These are phyloP conservation scores for Vitis rupestris DNA, from an alignment of 164 flowering plant genomes.

Conservation along the genomic window DNA sequence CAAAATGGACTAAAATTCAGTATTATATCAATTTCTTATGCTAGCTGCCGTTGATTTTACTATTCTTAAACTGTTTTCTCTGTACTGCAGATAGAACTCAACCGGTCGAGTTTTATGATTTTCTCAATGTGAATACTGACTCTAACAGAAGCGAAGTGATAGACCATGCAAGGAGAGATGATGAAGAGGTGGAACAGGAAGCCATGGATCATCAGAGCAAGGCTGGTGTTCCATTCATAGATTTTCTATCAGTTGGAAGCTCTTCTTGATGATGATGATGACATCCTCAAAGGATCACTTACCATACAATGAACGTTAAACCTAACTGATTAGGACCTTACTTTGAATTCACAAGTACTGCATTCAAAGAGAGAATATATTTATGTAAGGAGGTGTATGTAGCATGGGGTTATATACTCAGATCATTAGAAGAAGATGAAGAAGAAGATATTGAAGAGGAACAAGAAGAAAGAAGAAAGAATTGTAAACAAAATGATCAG, in stretches of 20 bases:
- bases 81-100: conserved; percentile 37
- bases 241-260: conserved; percentile 51
- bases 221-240: conserved; percentile 42
- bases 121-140: conserved; percentile 60
- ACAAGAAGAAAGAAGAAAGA: too few relatives aligned
- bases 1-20: background rate
- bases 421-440: background rate
- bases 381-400: background rate
- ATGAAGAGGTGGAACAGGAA: conserved; percentile 56
- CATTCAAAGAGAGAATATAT: background rate
- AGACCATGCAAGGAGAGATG: conserved; percentile 45
- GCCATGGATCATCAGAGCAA: conserved; percentile 7
- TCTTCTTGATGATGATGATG: conserved; percentile 2
- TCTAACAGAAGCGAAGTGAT: conserved; percentile 51
- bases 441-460: too few relatives aligned
- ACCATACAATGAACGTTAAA: too few relatives aligned
- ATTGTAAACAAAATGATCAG: background rate
- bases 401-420: background rate
- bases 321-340: background rate
- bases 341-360: background rate
- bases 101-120: conserved; percentile 58
- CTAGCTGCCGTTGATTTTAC: too few relatives aligned
- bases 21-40: too few relatives aligned
- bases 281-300: too few relatives aligned
- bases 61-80: background rate